Base-by-base conservation (phyloP, 2,329 filamentous ascomycete genomes). In the Aspergillus niger region DNA sequence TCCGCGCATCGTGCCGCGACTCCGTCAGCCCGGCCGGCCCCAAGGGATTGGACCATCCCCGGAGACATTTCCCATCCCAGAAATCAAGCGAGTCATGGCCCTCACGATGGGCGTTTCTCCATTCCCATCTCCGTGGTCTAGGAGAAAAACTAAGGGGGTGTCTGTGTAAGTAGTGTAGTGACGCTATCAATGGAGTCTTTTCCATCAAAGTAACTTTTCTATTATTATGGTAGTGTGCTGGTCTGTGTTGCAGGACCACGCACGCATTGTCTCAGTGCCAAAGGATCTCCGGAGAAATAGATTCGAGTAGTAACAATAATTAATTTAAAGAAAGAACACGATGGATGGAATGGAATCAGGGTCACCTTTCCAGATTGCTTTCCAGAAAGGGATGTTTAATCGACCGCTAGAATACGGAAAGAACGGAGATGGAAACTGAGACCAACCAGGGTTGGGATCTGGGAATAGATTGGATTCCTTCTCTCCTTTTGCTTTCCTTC, bases 31-130 rank as follows among this genome's bases (percentile, higher is more conserved):
- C 32, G 32, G 32, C 58, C 55, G 54, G 60, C 64, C 49, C 65
- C 65, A 65, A 63, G 60, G 58, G 57, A 63, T 64, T 65, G 65
- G 67, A 62, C 63, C 24, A 58, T 55, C 55, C 32, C 60, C 65
- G 63, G 63, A 65, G 59, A 39, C 63, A 67, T 62, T 67, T 63
- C 63, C 62, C 60, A 61, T 62, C 60, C 52, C 32, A 64, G 63
- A 48, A 43, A 44, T 22, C 32, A 54, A 28, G 54, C 48, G 55
- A 61, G 28, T 59, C 32, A 41, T 39, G 41, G 11, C 32, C 49
- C 17, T 44, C 41, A 17, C 51, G 32, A 41, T 36, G 32, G 32
- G 32, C 32, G 32, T 36, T 36, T 36, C 32, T 36, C 32, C 32
- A 36, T 36, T 36, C 32, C 32, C 32, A 36, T 36, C 32, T 36